Conservation (phyloP, 225 moss, liverwort and hornwort species). For the Rhytidiadelphus loreus region DNA sequence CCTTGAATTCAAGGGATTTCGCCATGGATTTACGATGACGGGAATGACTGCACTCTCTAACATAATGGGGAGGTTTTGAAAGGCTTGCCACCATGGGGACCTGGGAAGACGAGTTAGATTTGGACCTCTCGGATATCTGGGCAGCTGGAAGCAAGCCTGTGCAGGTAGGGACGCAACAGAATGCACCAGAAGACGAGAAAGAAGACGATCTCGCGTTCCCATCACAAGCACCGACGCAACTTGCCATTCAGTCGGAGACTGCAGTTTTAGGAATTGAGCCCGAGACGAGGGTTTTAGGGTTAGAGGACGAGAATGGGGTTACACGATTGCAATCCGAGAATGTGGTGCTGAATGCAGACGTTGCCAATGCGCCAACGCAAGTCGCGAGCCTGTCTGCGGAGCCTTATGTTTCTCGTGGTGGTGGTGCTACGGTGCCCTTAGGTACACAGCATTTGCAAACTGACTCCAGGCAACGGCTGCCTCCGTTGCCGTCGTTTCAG, state of each 20-base stretch:
- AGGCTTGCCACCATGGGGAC: constrained; percentile 1
- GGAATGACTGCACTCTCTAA: background rate
- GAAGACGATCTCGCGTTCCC: constrained; percentile 22
- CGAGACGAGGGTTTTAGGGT: background rate
- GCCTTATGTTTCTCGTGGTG: constrained; percentile 1
- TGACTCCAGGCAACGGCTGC: background rate
- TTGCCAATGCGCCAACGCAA: constrained; percentile 23
- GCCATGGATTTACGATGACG: background rate
- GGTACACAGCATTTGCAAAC: background rate
- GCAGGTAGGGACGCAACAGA: background rate
- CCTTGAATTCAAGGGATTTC: no score
- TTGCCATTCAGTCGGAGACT: background rate
- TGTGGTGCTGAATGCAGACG: background rate
- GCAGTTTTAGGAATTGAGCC: background rate
- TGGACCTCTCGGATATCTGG: constrained; percentile 42
- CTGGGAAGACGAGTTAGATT: constrained; percentile 44
- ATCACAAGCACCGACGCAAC: background rate
- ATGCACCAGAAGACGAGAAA: background rate
- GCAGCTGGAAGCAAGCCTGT: constrained; percentile 6
- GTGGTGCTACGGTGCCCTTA: background rate
- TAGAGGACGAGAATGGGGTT: background rate
- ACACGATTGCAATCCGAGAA: background rate
- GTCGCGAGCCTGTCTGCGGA: constrained; percentile 2
- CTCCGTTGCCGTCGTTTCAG: constrained; percentile 13
- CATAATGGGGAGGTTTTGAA: background rate